Conservation (phyloP, 1,284 basidiomycete genomes). For the Leccinum cinnamomeum region DNA sequence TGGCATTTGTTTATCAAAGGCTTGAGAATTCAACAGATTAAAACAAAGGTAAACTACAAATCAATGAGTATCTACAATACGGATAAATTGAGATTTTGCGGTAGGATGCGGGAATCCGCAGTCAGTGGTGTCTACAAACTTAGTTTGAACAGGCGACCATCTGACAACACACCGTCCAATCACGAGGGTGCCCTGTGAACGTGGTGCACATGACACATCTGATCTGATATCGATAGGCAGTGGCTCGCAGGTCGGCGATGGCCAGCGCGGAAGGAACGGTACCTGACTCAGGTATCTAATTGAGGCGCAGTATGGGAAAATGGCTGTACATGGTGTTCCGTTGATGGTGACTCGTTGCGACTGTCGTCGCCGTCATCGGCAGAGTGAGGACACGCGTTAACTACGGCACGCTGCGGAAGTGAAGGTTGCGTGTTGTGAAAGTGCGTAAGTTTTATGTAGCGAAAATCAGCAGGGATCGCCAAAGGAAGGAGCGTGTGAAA, state of each 20-base stretch:
- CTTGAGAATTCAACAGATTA: conserved; percentile 32
- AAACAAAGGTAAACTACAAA: conserved; percentile 9
- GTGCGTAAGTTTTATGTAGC: conserved; percentile 12
- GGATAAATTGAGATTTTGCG: background rate
- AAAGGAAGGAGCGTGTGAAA: conserved; percentile 25
- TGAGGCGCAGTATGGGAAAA: conserved; percentile 15
- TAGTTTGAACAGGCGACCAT: conserved; percentile 1
- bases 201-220: conserved; percentile 2
- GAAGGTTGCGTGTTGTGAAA: conserved; percentile 3
- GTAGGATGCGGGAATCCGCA: conserved; percentile 8
- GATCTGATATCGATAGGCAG: conserved; percentile 23
- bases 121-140: conserved; percentile 11
- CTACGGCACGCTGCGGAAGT: conserved; percentile 8
- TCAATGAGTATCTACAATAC: conserved; percentile 1
- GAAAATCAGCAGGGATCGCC: conserved; percentile 6
- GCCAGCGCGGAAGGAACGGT: conserved; percentile 21
- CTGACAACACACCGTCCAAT: conserved; percentile 15
- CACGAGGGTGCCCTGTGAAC: conserved; percentile 7
- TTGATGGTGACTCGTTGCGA: background rate
- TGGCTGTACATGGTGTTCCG: conserved; percentile 6
- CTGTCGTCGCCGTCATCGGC: conserved; percentile 5
- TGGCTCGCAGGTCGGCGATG: conserved; percentile 21
- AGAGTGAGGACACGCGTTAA: conserved; percentile 12
- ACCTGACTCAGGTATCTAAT: conserved; percentile 15
- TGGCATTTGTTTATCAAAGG: conserved; percentile 28